These are phyloP conservation scores for Russula vinacea DNA, from an alignment of 768 basidiomycete species.

Conservation along the genomic window DNA sequence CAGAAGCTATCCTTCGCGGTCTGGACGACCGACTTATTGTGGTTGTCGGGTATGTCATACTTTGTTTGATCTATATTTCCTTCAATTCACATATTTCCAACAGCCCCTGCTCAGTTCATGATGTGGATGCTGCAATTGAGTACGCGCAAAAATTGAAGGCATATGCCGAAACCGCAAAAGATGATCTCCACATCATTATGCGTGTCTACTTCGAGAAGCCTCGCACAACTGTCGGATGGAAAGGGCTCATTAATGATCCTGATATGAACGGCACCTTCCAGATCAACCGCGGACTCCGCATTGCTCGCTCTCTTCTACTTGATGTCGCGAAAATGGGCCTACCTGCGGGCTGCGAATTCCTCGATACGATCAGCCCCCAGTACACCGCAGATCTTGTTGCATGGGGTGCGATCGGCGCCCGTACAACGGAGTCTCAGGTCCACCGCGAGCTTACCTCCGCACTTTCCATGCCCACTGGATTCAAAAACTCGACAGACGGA, in stretches of 20 bases:
- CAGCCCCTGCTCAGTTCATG: slow-evolving; percentile 94
- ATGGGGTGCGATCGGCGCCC: slow-evolving; percentile 95
- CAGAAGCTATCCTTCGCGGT: slow-evolving; percentile 77
- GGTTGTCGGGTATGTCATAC: slow-evolving; percentile 68
- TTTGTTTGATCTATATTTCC: slow-evolving; percentile 1
- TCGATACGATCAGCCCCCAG: slow-evolving; percentile 75
- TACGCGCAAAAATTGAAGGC: slow-evolving; percentile 77
- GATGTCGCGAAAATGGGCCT: slow-evolving; percentile 88
- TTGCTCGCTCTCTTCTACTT: slow-evolving; percentile 81
- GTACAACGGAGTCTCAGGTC: slow-evolving; percentile 90
- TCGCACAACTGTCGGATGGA: slow-evolving; percentile 97
- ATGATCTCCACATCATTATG: slow-evolving; percentile 94
- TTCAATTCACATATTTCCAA: slow-evolving; percentile 6
- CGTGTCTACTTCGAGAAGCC: slow-evolving; percentile 98
- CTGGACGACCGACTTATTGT: slow-evolving; percentile 92
- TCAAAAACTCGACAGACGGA: slow-evolving; percentile 98
- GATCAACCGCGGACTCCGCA: slow-evolving; percentile 93
- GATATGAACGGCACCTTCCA: slow-evolving; percentile 91
- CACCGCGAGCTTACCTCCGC: slow-evolving; percentile 86
- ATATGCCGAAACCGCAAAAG: slow-evolving; percentile 76
- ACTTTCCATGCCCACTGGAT: slow-evolving; percentile 94
- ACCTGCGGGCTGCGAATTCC: slow-evolving; percentile 95
- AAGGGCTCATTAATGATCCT: slow-evolving; percentile 97
- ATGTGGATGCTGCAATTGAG: slow-evolving; percentile 78
- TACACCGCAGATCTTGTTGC: slow-evolving; percentile 91